Evolutionary conservation across 495 filamentous ascomycete genomes (phyloP), one percentile per base, ranked within the genome.

Genomic region (Lepraria neglecta): DNA sequence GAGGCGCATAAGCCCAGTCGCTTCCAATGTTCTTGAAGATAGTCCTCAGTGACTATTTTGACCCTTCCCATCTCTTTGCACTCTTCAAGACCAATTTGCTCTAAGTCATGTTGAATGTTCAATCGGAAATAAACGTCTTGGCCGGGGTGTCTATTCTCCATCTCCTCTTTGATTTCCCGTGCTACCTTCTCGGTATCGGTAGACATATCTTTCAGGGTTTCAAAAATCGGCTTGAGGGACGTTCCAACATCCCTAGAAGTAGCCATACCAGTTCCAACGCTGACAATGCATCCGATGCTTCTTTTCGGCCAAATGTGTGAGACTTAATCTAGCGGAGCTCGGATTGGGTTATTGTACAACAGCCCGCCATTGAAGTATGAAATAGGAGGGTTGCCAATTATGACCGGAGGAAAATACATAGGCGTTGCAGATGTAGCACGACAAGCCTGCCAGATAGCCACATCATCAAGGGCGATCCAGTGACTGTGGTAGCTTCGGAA

Each of bases 401-500:
- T 30, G 1, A 70, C 46, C 0, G 66, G 59, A 43, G 74, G 66
- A 64, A 80, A 80, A 62, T 73, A 79, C 44, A 75, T 74, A 6
- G 75, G 74, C 3, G 77, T 76, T 2, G 76, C 78, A 7, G 71
- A 76, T 5, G 78, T 79, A 1, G 78, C 78, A n/a, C 77, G 70
- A 3, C 72, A 76, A 6, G 75, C 74, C 65, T 77, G 59, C 75
- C 75, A 80, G 24, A 70, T 62, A 15, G 62, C 21, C 63, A n/a
- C 77, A 33, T 31, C 65, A 52, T 64, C 73, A 15, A 61, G 14
- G 3, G 50, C 43, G 35, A 38, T 35, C 15, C 50, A 59, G 7
- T 10, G 28, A 31, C 58, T 75, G 67, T 71, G 71, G 48, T 66
- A 63, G 58, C 50, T 40, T 40, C 60, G 17, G 19, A 62, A 50